Conservation (phyloP, 345 rosid genomes). For the Ricinus communis region DNA sequence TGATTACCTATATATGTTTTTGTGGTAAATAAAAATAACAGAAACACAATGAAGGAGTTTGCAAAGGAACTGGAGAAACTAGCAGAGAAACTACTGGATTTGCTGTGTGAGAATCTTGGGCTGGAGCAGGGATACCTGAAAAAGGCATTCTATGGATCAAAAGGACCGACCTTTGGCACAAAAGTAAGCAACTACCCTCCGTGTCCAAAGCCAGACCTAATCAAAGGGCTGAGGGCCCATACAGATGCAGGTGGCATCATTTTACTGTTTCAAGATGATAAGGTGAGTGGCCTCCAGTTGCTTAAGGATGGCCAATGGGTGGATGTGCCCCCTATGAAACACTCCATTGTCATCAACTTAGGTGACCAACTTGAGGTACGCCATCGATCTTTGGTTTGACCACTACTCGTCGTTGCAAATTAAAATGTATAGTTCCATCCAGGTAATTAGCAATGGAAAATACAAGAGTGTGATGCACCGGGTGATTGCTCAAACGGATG, state of each 20-base stretch:
- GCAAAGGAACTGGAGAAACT: constrained; percentile 67
- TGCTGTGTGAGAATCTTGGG: constrained; percentile 79
- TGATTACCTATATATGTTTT: too few relatives aligned
- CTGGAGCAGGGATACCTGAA: constrained; percentile 79
- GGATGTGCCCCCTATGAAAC: constrained; percentile 78
- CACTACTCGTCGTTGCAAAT: not conserved
- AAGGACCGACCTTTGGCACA: constrained; percentile 76
- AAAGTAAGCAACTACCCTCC: constrained; percentile 93
- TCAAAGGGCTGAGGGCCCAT: constrained; percentile 93
- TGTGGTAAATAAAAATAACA: too few relatives aligned
- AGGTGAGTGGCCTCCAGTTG: constrained; percentile 93
- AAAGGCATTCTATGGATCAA: constrained; percentile 61
- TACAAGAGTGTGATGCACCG: constrained; percentile 86
- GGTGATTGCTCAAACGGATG: constrained; percentile 67
- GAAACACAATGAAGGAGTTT: constrained; percentile 73
- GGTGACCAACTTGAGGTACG: constrained; percentile 94
- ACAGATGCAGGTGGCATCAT: constrained; percentile 96
- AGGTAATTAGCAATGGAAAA: constrained; percentile 93
- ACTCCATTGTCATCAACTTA: constrained; percentile 84
- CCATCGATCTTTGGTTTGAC: not conserved
- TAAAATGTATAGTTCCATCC: too few relatives aligned
- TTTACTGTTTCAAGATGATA: constrained; percentile 80
- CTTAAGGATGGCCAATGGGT: constrained; percentile 83
- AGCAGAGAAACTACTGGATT: constrained; percentile 72
- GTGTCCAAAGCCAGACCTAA: constrained; percentile 85